Evolutionary conservation across 306 rosid species (phyloP), one percentile per base, ranked within the genome.

Genomic region (Quercus ilex): DNA sequence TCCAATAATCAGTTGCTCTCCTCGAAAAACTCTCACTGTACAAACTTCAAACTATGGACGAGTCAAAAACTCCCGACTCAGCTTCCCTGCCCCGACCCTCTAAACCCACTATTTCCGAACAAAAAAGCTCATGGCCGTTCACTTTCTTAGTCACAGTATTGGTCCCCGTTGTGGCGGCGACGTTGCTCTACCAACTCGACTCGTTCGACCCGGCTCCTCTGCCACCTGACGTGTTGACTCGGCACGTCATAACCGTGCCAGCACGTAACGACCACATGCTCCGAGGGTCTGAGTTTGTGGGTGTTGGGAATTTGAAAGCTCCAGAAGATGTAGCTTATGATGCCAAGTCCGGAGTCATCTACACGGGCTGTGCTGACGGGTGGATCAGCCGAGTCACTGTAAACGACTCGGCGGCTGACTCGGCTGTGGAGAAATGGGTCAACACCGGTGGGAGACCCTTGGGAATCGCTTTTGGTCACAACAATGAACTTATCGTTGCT

Each of bases 371-470:
- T 52, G 77, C 19, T 1, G 94, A 91, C 46, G 96, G 97, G 77
- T 94, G 97, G 98, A 59, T 94, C 25, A 92, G 87, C 81, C 88
- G 87, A 83, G 80, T 92, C 23, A 86, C 75, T 20, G 30, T 86
- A 67, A 87, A 83, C 67, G 86, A 88, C 19, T 89, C 89, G 21
- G 89, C 13, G 33, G 57, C 26, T 55, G 82, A 87, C 85, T 63
- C 87, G 63, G 81, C 38, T 8, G 85, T 94, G 15, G 86, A 86
- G 41, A 59, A 83, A 2, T 92, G 94, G 98, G 88, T 87, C 23
- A 79, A 88, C 82, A 92, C 92, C 0, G 92, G 93, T 2, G 98
- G 98, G 5, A 90, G 97, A n/a, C 97, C 97, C 0, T 88, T 94
- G 2, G 97, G 97, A 9, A 75, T 92, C 1, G 89, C 88, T 58